phyloP scores from a whole-genome alignment of 164 flowering plant species.

The Vitis riparia region DNA sequence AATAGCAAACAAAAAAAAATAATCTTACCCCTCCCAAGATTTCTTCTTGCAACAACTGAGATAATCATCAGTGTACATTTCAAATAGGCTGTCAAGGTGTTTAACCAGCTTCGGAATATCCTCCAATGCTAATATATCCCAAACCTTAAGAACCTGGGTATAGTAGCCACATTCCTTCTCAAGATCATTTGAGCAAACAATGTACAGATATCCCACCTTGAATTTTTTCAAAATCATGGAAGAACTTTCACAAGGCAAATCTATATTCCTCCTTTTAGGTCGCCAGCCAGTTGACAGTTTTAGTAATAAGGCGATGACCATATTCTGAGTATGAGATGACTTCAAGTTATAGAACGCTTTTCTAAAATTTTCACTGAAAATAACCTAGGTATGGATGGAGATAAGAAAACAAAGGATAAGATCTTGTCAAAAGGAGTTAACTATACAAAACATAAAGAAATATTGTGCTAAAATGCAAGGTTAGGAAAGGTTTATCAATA shows the following conservation, averaged over 20 bases:
- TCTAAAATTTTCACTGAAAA: conserved; percentile 31
- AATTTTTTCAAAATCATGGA: conserved; percentile 25
- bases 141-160: conserved; percentile 37
- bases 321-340: conserved; percentile 14
- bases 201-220: conserved; percentile 22
- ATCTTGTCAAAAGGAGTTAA: too few relatives aligned
- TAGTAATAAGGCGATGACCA: conserved; percentile 25
- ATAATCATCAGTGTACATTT: conserved; percentile 12
- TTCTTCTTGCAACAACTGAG: conserved; percentile 14
- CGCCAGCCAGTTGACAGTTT: conserved; percentile 51
- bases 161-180: conserved; percentile 17
- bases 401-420: neutral
- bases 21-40: neutral
- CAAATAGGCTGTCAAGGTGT: conserved; percentile 11
- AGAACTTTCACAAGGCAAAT: conserved; percentile 11
- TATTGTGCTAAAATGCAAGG: too few relatives aligned
- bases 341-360: neutral
- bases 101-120: conserved; percentile 17
- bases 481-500: too few relatives aligned
- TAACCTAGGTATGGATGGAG: conserved; percentile 23
- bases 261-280: conserved; percentile 5
- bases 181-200: conserved; percentile 47
- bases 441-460: too few relatives aligned
- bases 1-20: neutral
- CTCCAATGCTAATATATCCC: conserved; percentile 22